These are phyloP conservation scores for Blastobotrys petasosporus DNA, from an alignment of 1,139 yeast species.

Conservation along the genomic window DNA sequence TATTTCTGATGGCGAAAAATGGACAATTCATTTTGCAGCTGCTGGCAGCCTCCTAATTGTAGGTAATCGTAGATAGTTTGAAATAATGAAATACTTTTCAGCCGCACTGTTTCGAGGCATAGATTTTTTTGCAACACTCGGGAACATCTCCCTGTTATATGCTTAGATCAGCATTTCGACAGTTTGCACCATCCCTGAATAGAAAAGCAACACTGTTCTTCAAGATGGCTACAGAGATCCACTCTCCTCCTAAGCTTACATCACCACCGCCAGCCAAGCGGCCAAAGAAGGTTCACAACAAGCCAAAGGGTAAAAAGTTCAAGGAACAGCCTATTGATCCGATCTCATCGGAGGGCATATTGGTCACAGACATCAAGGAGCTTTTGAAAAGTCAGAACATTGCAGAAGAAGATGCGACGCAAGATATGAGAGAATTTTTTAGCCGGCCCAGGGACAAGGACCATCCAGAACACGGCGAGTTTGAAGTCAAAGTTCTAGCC, in stretches of 20 bases:
- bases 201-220: no score
- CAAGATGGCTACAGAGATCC: neutral
- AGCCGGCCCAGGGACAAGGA: conserved; percentile 50
- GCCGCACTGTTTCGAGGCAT: no score
- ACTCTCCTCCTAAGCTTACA: conserved; percentile 2
- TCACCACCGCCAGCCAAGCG: conserved; percentile 6
- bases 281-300: conserved; percentile 19
- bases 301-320: conserved; percentile 43
- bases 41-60: no score
- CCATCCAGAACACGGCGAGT: conserved; percentile 54
- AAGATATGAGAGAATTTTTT: conserved; percentile 60
- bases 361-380: conserved; percentile 65
- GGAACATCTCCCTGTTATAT: no score
- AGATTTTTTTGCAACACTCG: no score
- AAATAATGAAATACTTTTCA: no score
- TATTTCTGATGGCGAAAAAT: no score
- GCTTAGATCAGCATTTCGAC: no score
- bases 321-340: conserved; percentile 62
- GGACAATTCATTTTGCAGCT: no score
- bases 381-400: conserved; percentile 44
- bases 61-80: no score
- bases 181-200: no score
- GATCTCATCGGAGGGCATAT: conserved; percentile 76
- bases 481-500: conserved; percentile 50
- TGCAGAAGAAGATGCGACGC: conserved; percentile 44